Evolutionary conservation across 31 red algal species (phyloP), one percentile per base, ranked within the genome.

Genomic region (Odonthalia washingtoniensis): DNA sequence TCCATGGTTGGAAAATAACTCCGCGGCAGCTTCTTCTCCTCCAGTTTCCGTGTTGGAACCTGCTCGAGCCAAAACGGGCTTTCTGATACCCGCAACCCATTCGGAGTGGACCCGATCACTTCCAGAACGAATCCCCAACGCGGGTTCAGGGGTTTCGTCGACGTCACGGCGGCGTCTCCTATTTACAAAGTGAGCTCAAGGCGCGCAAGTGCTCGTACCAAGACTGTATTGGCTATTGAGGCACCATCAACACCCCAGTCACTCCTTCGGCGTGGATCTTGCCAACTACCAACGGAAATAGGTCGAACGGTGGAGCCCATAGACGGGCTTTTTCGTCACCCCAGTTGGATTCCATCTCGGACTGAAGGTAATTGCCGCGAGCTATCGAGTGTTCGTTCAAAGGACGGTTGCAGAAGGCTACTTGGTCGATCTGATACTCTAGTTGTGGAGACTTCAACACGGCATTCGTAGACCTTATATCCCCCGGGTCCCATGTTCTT

Each of bases 401-500:
- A 0, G 78, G 60, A 1, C 60, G 60, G 3, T 63, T 16, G n/a
- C 1, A 1, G 78, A 82, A 82, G 1, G 28, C 3, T 2, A 53
- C 3, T 4, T 45, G 1, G 43, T 78, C 74, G 3, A 60, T 5
- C 17, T 42, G 4, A 30, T 78, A 6, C 21, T 78, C n/a, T 16
- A 33, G 24, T 3, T 27, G 74, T 3, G 61, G 52, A 24, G 74
- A 78, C 26, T 3, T 32, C 31, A 78, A 3, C 3, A 32, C 4
- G 70, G 27, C 45, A 81, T 67, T 45, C n/a, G n/a, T n/a, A n/a
- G n/a, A 74, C 30, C 2, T 80, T 16, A 53, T 72, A 2, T 80
- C 14, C 65, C 52, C 74, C 3, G 86, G 2, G 66, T 66, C 33
- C 86, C 76, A 89, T 27, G 65, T 89, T 40, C 86, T 28, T 38